Base-by-base conservation (phyloP, 2,329 filamentous ascomycete genomes). In the Blastomyces percursus region DNA sequence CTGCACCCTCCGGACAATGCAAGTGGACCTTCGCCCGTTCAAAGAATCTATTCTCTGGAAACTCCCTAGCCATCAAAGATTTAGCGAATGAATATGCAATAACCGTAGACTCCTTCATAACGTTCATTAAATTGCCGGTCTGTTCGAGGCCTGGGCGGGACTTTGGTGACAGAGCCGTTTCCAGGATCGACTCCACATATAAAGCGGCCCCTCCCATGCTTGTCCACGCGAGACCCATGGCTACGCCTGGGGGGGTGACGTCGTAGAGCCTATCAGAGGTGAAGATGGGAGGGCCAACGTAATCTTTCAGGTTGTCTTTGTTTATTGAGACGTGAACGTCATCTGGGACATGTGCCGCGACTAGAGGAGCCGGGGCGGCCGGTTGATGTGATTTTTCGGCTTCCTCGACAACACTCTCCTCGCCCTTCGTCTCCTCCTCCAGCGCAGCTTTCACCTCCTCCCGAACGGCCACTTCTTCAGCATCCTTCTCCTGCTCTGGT, bases 191-290 rank as follows among this genome's bases (percentile, higher is more conserved):
- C 77, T 99, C 94, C 63, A 99, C 90, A 76, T 99, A 99, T 74
- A 99, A 86, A 60, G 94, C 94, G 4, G 94, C 91, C 64, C 94
- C 94, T 65, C 94, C 94, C 84, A 99, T 91, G 72, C 91, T 90
- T 8, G 95, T 99, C 94, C 94, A 99, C 8, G 94, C 94, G 60
- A 99, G 84, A 67, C 94, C 94, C 94, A 99, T 97, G 27, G 92
- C 90, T 19, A 99, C 94, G 76, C 94, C 94, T 1, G 94, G 85
- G 3, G 95, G 94, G 64, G 91, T 96, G 57, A 86, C 85, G 70
- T 99, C 94, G 79, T 97, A 99, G 16, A 99, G 82, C 61, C 95
- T 86, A 75, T 99, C 94, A 4, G 94, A 91, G 0, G 91, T 99
- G 78, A 96, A 99, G 61, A 97, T 85, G 0, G 94, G 92, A 1